Percentiles rank a stretch among this genome's conserved stretches.
Evolutionary conservation across 1,284 basidiomycete species (phyloP).

Genomic region (Irpex sp.): DNA sequence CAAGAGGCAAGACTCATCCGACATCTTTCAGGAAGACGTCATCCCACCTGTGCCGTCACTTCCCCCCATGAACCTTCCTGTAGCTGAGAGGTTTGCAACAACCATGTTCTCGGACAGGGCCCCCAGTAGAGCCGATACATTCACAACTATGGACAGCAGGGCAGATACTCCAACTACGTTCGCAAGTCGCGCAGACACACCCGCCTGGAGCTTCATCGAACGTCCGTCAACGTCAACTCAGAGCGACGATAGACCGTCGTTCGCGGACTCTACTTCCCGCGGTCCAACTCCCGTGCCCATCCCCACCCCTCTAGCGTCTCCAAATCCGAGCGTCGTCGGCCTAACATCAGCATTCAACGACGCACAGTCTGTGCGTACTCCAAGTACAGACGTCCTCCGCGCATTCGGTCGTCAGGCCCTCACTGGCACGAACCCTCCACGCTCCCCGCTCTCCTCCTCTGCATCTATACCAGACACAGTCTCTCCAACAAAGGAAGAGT

Average conservation of each 20-base stretch:
- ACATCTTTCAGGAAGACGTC: slow-evolving; percentile 20
- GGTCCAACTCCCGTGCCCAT: neutral
- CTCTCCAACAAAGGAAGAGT: neutral
- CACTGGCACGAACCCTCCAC: neutral
- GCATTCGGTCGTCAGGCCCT: slow-evolving; percentile 20
- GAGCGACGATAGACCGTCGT: neutral
- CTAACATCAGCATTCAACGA: slow-evolving; percentile 27
- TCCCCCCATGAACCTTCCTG: slow-evolving; percentile 37
- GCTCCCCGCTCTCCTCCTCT: neutral
- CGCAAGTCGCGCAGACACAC: slow-evolving; percentile 1
- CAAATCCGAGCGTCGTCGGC: slow-evolving; percentile 17
- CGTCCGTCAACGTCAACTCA: neutral
- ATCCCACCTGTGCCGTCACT: slow-evolving; percentile 34
- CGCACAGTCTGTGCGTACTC: slow-evolving; percentile 27
- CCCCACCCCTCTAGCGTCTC: slow-evolving; percentile 2
- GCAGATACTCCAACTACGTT: slow-evolving; percentile 20
- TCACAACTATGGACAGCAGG: slow-evolving; percentile 9
- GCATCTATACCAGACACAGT: neutral
- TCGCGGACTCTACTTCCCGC: neutral
- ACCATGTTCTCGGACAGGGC: slow-evolving; percentile 11
- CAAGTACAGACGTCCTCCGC: slow-evolving; percentile 26
- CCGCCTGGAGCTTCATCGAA: neutral
- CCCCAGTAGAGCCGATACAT: slow-evolving; percentile 10
- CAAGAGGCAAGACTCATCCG: slow-evolving; percentile 22
- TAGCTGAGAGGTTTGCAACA: slow-evolving; percentile 48